phyloP scores from a whole-genome alignment of 305 asterid genomes.

The Fraxinus greggii region DNA sequence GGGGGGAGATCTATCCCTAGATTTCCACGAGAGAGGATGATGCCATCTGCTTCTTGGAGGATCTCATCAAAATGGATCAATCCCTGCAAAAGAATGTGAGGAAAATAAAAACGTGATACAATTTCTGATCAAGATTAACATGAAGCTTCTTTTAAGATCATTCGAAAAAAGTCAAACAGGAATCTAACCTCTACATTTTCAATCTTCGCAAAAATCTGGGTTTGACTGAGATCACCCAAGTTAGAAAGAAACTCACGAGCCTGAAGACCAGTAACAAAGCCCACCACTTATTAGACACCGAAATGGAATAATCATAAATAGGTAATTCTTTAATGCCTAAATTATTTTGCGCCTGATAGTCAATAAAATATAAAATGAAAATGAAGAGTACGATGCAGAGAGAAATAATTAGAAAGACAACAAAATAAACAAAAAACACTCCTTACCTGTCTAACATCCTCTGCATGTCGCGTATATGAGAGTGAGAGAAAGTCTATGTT shows the following conservation, averaged over 20 bases:
- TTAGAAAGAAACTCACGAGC: constrained; percentile 81
- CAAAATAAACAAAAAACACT: constrained; percentile 5
- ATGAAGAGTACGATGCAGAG: neutral
- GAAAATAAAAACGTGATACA: neutral
- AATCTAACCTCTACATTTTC: constrained; percentile 80
- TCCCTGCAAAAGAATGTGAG: constrained; percentile 47
- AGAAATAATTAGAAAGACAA: neutral
- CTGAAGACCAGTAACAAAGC: constrained; percentile 35
- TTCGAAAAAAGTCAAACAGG: constrained; percentile 4
- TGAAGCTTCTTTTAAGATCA: constrained; percentile 15
- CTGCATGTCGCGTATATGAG: constrained; percentile 74
- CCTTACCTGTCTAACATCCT: constrained; percentile 76
- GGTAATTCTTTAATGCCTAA: neutral
- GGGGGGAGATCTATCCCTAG: constrained; percentile 92
- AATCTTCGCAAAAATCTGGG: constrained; percentile 84
- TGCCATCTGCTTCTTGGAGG: constrained; percentile 80
- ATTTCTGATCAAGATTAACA: neutral
- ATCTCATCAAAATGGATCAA: constrained; percentile 75
- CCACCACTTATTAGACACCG: neutral
- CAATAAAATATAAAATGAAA: neutral
- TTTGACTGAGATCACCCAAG: constrained; percentile 66
- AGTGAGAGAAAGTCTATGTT: constrained; percentile 82
- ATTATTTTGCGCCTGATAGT: constrained; percentile 4
- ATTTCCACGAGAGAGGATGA: constrained; percentile 87
- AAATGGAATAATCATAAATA: neutral